phyloP scores from a whole-genome alignment of 345 rosid species.

The Linum trigynum region DNA sequence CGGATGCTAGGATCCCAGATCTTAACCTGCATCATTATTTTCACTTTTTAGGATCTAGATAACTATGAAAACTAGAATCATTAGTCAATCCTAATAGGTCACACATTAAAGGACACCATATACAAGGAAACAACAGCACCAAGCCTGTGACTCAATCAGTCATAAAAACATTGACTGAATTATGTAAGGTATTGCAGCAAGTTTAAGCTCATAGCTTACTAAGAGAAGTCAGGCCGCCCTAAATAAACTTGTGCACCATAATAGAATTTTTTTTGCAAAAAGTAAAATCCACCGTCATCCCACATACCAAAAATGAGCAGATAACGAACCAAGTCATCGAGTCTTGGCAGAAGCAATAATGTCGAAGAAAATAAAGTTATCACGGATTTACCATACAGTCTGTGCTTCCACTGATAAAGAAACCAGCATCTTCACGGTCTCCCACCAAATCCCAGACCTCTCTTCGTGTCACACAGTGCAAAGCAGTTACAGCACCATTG shows the following conservation, averaged over 20 bases:
- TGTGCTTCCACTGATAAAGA: conserved; percentile 98
- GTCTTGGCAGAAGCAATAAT: conserved; percentile 5
- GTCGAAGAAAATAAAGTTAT: background rate
- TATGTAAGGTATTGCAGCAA: background rate
- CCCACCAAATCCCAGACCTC: conserved; percentile 98
- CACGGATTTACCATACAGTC: conserved; percentile 58
- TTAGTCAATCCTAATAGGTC: background rate
- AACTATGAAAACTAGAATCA: conserved; percentile 1
- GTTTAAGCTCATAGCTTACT: background rate
- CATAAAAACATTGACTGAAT: no score
- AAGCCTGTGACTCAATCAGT: no score
- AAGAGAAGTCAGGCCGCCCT: background rate
- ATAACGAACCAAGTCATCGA: conserved; percentile 1
- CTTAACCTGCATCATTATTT: conserved; percentile 55
- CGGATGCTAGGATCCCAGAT: conserved; percentile 99
- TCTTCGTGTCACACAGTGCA: conserved; percentile 93
- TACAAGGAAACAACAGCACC: no score
- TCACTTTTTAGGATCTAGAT: conserved; percentile 7
- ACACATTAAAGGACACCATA: no score
- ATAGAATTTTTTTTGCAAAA: background rate
- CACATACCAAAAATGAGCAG: background rate
- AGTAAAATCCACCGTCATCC: no score
- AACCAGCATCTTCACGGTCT: conserved; percentile 98
- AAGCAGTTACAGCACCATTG: conserved; percentile 82
- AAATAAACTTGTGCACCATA: conserved; percentile 1